These are phyloP conservation scores for Diaporthe vaccinii DNA, from an alignment of 2,329 filamentous ascomycete genomes.

Conservation along the genomic window DNA sequence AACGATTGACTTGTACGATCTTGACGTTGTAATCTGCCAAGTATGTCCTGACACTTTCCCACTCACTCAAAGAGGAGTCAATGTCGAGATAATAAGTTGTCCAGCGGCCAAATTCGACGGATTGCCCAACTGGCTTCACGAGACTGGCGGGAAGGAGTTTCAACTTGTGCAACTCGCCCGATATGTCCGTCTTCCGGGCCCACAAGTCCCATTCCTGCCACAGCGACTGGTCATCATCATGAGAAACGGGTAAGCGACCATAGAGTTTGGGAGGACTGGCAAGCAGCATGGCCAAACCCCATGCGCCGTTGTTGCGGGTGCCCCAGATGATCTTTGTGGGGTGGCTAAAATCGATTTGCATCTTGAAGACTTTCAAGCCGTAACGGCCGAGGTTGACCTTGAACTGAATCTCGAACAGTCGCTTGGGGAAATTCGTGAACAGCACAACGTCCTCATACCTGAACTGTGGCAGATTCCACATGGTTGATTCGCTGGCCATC, in stretches of 20 bases:
- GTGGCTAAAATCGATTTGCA: constrained; percentile 60
- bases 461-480: constrained; percentile 38
- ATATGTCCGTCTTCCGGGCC: constrained; percentile 63
- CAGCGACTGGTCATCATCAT: constrained; percentile 47
- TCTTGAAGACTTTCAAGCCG: constrained; percentile 51
- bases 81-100: constrained; percentile 66
- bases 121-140: constrained; percentile 51
- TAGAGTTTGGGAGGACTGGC: constrained; percentile 64
- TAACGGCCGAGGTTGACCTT: constrained; percentile 15
- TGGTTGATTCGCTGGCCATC: constrained; percentile 34
- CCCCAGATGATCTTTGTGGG: constrained; percentile 60
- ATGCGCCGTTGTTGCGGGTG: constrained; percentile 48
- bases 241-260: constrained; percentile 53
- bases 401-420: constrained; percentile 35
- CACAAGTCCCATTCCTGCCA: constrained; percentile 62
- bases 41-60: constrained; percentile 61
- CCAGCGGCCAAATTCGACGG: constrained; percentile 70
- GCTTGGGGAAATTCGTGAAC: constrained; percentile 33
- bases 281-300: constrained; percentile 62
- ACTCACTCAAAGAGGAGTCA: constrained; percentile 48
- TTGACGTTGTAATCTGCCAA: constrained; percentile 81
- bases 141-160: constrained; percentile 55
- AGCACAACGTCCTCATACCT: constrained; percentile 28
- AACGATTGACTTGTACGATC: constrained; percentile 41
- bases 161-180: constrained; percentile 50